Percentiles rank a stretch among this genome's conserved stretches.
Evolutionary conservation across 305 asterid genomes (phyloP).

Genomic region (Fraxinus floribunda): DNA sequence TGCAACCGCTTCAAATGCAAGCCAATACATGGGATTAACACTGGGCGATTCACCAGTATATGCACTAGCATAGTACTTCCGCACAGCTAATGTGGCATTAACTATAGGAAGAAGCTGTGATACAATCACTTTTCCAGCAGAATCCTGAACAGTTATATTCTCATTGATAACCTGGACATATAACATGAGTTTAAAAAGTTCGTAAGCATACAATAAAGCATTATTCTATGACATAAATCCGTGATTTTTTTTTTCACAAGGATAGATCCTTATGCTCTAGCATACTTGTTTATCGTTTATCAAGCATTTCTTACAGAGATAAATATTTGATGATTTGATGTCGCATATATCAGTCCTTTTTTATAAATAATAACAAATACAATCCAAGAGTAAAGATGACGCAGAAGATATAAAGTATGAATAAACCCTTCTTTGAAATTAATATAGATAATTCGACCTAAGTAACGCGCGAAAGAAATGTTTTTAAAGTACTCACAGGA

Average conservation of each 20-base stretch:
- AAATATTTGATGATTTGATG: background rate
- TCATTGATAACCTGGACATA: constrained; percentile 56
- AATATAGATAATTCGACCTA: background rate
- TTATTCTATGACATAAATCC: background rate
- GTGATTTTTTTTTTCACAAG: background rate
- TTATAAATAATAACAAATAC: constrained; percentile 1
- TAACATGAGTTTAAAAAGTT: constrained; percentile 25
- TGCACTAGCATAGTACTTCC: constrained; percentile 60
- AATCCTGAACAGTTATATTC: constrained; percentile 62
- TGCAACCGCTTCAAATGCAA: constrained; percentile 73
- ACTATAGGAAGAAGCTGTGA: constrained; percentile 78
- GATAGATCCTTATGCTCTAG: background rate
- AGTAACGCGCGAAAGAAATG: background rate
- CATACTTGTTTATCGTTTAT: background rate
- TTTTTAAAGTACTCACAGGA: constrained; percentile 62
- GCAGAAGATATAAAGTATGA: background rate
- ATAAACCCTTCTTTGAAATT: background rate
- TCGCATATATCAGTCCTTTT: background rate
- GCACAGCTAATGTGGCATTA: constrained; percentile 49
- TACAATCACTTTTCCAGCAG: constrained; percentile 61
- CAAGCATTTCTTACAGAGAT: background rate
- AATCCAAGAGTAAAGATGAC: background rate
- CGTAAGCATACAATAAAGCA: background rate
- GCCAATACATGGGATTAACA: constrained; percentile 60
- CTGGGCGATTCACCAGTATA: constrained; percentile 58